Evolutionary conservation across 345 rosid genomes (phyloP), one percentile per base, ranked within the genome.

Genomic region (Sapria himalayana): DNA sequence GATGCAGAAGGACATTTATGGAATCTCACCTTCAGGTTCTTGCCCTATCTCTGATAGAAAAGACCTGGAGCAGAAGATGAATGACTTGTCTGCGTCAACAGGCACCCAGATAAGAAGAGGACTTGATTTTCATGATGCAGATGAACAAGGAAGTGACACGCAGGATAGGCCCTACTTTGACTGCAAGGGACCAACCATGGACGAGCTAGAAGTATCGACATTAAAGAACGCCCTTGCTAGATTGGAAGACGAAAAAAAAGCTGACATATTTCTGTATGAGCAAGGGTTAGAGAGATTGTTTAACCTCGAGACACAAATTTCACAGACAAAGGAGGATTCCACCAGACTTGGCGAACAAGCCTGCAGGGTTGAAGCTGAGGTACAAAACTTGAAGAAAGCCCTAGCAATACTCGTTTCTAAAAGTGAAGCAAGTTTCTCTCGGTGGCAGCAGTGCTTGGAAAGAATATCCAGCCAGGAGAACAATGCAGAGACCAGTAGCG

Each of bases 211-310:
- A 54, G 77, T 91, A 27, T 49, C 59, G 29, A 65, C 56, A 37
- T 68, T 91, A 39, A 80, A 71, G 69, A 78, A 77, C 35, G 76
- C 73, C 36, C 84, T 91, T 48, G 59, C 81, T 34, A 78, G 67
- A 66, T 61, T 89, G 48, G 91, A 89, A 63, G 79, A 73, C 54
- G 95, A 89, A 56, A 89, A 82, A 59, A 86, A 82, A 57, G 84
- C 79, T 52, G 79, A 43, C 62, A 29, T 71, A 46, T 60, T 62
- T 49, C 72, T 78, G 63, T 82, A 76, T 64, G 81, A 64, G 25
- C 72, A 65, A 52, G 71, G 78, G 54, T 63, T 76, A 61, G 91
- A 79, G 50, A 71, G 70, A 52, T 56, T 84, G 37, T 58, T 84
- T 40, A 63, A 62, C 53, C 50, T 85, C 49, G 93, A 85, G 74